These are phyloP conservation scores for Eucalyptus erythrocorys DNA, from an alignment of 345 rosid genomes.

Conservation along the genomic window DNA sequence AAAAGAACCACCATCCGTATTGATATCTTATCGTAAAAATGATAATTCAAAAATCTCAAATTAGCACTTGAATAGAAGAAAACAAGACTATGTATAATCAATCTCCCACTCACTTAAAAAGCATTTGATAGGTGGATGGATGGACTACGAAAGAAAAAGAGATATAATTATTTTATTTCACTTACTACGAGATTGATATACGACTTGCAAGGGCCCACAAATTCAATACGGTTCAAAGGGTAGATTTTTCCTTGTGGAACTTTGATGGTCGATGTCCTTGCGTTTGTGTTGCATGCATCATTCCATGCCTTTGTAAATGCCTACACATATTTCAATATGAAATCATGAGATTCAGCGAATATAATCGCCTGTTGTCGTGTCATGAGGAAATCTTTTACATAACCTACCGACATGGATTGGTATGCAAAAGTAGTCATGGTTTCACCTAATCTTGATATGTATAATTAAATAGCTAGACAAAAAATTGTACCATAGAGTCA, in stretches of 20 bases:
- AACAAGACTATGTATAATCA: neutral
- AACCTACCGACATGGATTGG: neutral
- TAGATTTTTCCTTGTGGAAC: neutral
- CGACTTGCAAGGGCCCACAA: neutral
- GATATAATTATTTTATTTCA: neutral
- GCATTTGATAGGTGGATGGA: no score
- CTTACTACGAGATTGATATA: neutral
- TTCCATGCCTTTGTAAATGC: neutral
- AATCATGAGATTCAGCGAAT: neutral
- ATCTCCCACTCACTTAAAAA: neutral
- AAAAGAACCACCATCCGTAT: rapidly evolving
- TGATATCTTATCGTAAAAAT: neutral
- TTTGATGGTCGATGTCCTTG: rapidly evolving
- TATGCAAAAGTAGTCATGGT: neutral
- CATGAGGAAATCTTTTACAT: neutral
- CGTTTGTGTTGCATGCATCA: neutral
- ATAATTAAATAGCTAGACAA: neutral
- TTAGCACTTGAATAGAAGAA: rapidly evolving
- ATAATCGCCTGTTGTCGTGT: rapidly evolving
- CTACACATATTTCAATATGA: neutral
- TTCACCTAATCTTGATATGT: rapidly evolving
- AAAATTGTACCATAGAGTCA: neutral
- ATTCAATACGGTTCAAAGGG: neutral
- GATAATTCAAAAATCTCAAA: neutral
- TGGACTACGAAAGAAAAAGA: neutral